Conservation (phyloP, 2,329 filamentous ascomycete genomes). For the Ambrosiella cleistominuta region DNA sequence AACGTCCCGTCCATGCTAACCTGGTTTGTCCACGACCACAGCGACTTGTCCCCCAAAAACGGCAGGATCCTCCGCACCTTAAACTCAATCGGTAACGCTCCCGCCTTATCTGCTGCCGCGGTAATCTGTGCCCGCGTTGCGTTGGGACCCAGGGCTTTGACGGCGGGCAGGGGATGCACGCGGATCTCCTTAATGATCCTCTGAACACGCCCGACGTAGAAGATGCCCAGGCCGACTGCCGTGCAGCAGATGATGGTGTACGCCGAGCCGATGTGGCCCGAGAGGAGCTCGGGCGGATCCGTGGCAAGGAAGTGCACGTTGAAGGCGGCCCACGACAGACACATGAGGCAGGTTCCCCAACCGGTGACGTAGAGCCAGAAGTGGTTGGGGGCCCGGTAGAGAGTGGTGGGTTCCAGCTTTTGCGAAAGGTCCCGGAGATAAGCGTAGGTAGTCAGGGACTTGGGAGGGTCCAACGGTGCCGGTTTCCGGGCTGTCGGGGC, state of each 20-base stretch:
- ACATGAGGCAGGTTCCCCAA: constrained; percentile 37
- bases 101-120: constrained; percentile 14
- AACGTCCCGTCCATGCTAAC: constrained; percentile 23
- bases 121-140: constrained; percentile 11
- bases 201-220: constrained; percentile 39
- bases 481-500: constrained; percentile 8
- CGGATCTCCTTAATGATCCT: constrained; percentile 41
- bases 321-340: constrained; percentile 31
- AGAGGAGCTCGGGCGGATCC: constrained; percentile 29
- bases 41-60: constrained; percentile 26
- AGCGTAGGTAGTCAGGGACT: constrained; percentile 19
- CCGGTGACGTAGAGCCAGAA: constrained; percentile 43
- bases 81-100: constrained; percentile 33
- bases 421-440: constrained; percentile 39
- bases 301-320: constrained; percentile 33
- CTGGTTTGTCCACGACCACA: constrained; percentile 21
- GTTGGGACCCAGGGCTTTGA: constrained; percentile 12
- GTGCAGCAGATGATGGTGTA: constrained; percentile 41
- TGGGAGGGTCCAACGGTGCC: constrained; percentile 7
- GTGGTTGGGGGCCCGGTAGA: constrained; percentile 50
- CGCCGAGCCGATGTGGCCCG: constrained; percentile 37
- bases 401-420: constrained; percentile 35
- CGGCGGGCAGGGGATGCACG: constrained; percentile 26
- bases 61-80: constrained; percentile 33
- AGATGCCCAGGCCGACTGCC: constrained; percentile 42